Percentiles rank a stretch among this genome's conserved stretches.
These are phyloP conservation scores for Syzygium malaccense DNA, from an alignment of 441 rosid species.

Conservation along the genomic window DNA sequence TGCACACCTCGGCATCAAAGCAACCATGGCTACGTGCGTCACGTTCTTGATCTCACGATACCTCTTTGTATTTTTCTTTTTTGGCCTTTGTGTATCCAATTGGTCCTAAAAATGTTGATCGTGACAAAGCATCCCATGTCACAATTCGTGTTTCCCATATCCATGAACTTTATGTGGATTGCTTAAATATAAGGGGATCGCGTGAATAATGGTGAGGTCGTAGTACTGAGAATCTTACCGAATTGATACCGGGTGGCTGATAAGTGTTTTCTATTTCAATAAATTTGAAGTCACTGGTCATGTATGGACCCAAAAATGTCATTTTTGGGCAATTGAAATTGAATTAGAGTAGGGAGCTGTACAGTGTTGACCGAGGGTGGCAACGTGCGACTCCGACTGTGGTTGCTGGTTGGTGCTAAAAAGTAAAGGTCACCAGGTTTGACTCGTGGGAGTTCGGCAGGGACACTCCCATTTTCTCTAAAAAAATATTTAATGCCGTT, in stretches of 20 bases:
- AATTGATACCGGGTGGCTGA: neutral
- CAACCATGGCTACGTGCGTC: neutral
- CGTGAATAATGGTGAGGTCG: neutral
- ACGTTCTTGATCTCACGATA: neutral
- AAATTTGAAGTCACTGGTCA: neutral
- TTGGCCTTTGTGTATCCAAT: neutral
- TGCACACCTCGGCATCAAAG: neutral
- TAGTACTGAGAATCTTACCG: neutral
- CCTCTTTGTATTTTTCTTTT: neutral
- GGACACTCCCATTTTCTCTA: neutral
- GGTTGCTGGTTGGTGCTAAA: neutral
- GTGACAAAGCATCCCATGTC: neutral
- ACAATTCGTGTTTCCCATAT: neutral
- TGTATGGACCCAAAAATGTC: neutral
- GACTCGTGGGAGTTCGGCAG: neutral
- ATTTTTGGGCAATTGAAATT: neutral
- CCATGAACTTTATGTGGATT: neutral
- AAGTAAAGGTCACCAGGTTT: neutral
- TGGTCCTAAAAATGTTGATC: neutral
- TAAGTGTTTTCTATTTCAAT: neutral
- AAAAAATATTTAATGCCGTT: neutral
- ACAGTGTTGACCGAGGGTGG: constrained; percentile 2
- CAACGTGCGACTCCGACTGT: neutral
- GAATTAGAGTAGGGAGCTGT: neutral
- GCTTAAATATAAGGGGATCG: neutral